Base-by-base conservation (phyloP, 805 yeast species). In the Metschnikowia cerradonensis region DNA sequence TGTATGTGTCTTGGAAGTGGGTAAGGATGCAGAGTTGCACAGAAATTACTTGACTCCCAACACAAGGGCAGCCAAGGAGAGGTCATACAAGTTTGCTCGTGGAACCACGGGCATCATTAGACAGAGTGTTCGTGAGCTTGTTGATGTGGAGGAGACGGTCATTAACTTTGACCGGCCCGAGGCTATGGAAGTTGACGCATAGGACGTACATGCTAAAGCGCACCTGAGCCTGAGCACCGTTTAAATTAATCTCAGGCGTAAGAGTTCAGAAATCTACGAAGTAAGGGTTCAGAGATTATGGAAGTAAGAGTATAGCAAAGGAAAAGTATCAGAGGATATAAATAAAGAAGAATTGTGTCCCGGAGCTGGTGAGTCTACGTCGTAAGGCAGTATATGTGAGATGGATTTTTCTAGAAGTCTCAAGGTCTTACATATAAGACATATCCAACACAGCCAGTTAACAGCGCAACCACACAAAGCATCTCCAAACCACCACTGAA, bases 11-110 rank as follows among this genome's bases (percentile, higher is more conserved):
- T 90, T 94, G 95, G 97, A 92, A 72, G 74, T 80, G 39, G 96
- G 94, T 55, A 83, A 88, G 66, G 95, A 89, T 67, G 96, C 98
- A 8, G 82, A 79, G 54, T 77, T 92, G 50, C 75, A 80, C 67
- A 83, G 99, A 73, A 91, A 91, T 71, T 88, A 88, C 78, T 76
- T 86, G 67, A 89, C 90, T 48, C 99, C 99, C 52, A 94, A 94
- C 68, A 84, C 82, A 43, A 84, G 99, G 68, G 88, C 83, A 49
- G 75, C 79, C 61, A 94, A 94, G 77, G 84, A 86, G 58, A 81
- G 82, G 67, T 82, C 87, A 50, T 94, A 94, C 73, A 88, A 83
- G 68, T 94, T 91, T 67, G 78, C 85, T 15, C 81, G 94, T 66
- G 99, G 99, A 39, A 90, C 98, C n/a, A 94, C 99, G 7, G 96